Evolutionary conservation across 2,329 filamentous ascomycete species (phyloP).

Genomic region (Blumeriella jaapii): DNA sequence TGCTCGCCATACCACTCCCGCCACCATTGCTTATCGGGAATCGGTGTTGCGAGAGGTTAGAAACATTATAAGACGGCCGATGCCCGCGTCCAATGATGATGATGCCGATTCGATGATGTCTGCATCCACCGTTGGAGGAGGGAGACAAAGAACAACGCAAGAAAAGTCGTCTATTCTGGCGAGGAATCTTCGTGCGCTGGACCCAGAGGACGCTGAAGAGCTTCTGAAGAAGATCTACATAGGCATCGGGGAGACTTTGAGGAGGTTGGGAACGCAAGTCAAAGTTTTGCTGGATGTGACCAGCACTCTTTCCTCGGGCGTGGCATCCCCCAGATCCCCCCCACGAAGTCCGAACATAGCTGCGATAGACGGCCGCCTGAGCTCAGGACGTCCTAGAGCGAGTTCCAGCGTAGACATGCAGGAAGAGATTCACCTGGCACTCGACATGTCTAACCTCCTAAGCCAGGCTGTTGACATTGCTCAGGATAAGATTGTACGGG

Average conservation of each 20-base stretch:
- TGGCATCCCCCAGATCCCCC: constrained; percentile 19
- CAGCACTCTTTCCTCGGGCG: constrained; percentile 39
- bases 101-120: constrained; percentile 87
- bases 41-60: constrained; percentile 78
- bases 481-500: constrained; percentile 64
- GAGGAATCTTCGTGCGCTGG: constrained; percentile 74
- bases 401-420: constrained; percentile 35
- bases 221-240: constrained; percentile 77
- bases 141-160: constrained; percentile 60
- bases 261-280: constrained; percentile 77
- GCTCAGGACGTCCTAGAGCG: constrained; percentile 6
- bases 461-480: constrained; percentile 72
- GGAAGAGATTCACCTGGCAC: constrained; percentile 63
- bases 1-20: constrained; percentile 67
- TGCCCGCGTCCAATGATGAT: constrained; percentile 89
- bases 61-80: constrained; percentile 66
- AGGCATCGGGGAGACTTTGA: constrained; percentile 73
- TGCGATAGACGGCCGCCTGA: constrained; percentile 20
- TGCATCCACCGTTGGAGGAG: constrained; percentile 61
- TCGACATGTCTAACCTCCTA: constrained; percentile 68
- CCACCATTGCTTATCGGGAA: constrained; percentile 76
- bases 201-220: constrained; percentile 72
- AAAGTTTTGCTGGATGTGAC: constrained; percentile 94
- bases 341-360: constrained; percentile 24
- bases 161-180: constrained; percentile 85